Percentiles rank a stretch among this genome's conserved stretches.
Conservation (phyloP, 441 rosid genomes). For the Macaranga tanarius region DNA sequence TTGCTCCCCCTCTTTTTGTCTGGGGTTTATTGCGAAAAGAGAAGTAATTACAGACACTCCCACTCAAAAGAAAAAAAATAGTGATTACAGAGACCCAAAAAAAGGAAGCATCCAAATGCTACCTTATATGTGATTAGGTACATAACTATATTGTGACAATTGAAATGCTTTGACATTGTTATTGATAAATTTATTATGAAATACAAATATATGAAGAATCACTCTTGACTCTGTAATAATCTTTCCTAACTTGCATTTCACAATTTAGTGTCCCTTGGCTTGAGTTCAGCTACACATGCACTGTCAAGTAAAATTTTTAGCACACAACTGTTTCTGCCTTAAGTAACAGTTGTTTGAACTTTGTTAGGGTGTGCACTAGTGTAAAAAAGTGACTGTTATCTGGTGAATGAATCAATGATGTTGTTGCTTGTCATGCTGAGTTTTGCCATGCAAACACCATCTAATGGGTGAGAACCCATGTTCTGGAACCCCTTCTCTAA, state of each 20-base stretch:
- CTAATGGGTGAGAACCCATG: background rate
- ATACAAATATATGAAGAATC: slow-evolving; percentile 35
- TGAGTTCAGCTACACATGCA: background rate
- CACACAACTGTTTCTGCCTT: background rate
- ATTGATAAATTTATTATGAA: slow-evolving; percentile 35
- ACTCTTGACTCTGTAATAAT: slow-evolving; percentile 26
- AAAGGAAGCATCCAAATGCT: slow-evolving; percentile 36
- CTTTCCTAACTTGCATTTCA: background rate
- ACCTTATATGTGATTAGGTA: slow-evolving; percentile 39
- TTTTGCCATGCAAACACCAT: no score
- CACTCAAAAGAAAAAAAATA: slow-evolving; percentile 13
- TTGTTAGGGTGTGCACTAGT: background rate
- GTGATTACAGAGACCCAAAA: slow-evolving; percentile 33
- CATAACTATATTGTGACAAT: slow-evolving; percentile 41
- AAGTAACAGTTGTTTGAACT: background rate
- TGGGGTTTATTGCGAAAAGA: slow-evolving; percentile 39
- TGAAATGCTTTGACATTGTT: slow-evolving; percentile 39
- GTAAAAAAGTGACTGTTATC: background rate
- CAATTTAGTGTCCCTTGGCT: background rate
- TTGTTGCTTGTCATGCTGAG: no score
- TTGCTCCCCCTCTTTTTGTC: slow-evolving; percentile 33
- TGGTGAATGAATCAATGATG: no score
- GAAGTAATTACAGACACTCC: slow-evolving; percentile 34
- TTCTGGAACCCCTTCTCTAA: background rate
- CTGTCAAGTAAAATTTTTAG: background rate